Conservation (phyloP, 108 stramenopile genomes). For the Cyclotella cryptica region DNA sequence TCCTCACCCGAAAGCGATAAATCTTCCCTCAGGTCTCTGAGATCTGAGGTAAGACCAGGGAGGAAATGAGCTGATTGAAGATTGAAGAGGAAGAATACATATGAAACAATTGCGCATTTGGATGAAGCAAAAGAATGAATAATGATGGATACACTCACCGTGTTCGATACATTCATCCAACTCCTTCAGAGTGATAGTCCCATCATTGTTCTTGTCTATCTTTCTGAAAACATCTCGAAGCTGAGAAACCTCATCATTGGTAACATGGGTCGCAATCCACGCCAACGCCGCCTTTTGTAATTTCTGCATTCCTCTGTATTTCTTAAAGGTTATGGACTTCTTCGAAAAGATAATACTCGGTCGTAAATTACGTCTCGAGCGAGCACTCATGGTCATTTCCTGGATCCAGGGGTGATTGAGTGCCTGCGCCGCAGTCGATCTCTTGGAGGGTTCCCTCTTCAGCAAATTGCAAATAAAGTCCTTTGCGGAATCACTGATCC, state of each 20-base stretch:
- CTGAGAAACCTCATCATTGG: conserved; percentile 71
- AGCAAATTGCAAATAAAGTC: conserved; percentile 75
- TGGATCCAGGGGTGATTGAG: conserved; percentile 82
- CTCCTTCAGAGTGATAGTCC: conserved; percentile 77
- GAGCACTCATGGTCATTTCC: conserved; percentile 31
- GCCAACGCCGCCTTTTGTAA: conserved; percentile 87
- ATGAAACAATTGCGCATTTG: neutral
- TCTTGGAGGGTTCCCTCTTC: conserved; percentile 65
- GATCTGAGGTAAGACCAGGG: conserved; percentile 27
- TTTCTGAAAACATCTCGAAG: conserved; percentile 78
- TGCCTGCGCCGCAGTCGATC: conserved; percentile 78
- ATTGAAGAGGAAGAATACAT: neutral
- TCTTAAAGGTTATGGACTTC: conserved; percentile 64
- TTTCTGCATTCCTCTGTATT: conserved; percentile 85
- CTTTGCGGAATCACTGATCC: conserved; percentile 71
- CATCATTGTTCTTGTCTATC: conserved; percentile 77
- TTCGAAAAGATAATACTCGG: conserved; percentile 37
- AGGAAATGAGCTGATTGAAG: conserved; percentile 31
- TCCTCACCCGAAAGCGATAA: conserved; percentile 74
- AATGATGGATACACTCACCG: conserved; percentile 35
- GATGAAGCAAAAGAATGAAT: neutral
- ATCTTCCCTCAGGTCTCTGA: conserved; percentile 65
- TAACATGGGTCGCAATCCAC: conserved; percentile 82
- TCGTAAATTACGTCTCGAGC: conserved; percentile 20
- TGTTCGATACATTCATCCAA: conserved; percentile 69